Evolutionary conservation across 2,329 filamentous ascomycete species (phyloP), one percentile per base, ranked within the genome.

Genomic region (Penicillium nordicum): DNA sequence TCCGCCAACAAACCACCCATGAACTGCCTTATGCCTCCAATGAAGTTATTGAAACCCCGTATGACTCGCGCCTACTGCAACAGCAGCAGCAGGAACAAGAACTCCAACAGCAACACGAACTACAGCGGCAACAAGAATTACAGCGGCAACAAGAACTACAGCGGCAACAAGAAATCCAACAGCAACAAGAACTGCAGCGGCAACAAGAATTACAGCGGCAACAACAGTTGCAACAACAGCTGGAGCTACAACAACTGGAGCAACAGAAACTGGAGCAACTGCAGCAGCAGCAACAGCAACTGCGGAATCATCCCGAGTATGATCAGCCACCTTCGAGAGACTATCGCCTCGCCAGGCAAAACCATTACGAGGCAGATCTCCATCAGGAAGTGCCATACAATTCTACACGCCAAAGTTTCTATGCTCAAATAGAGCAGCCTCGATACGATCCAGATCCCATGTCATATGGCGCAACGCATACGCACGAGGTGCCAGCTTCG

Each of bases 281-380:
- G 6, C 30, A 21, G 10, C 57, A 63, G 7, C 58, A 66, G 23
- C 54, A 59, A 11, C 57, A 63, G 9, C 60, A 67, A 36, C 52
- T 54, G 25, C 63, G 61, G 25, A 65, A 64, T 27, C 65, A 64
- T 16, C 64, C 63, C 12, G 65, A 68, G 21, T 71, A 65, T 55
- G 65, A 66, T 36, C 57, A 64, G 38, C 57, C 59, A 16, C 63
- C 63, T 6, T 60, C 65, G 2, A 57, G 57, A 18, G 65, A 70
- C 44, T 64, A 69, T 43, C 63, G 64, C 7, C 44, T 63, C 5
- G 57, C 54, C 5, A 61, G 62, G 23, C 64, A 66, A 49, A 63
- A 68, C 7, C 55, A 60, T 7, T 60, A 56, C 25, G 59, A 61
- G 37, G 27, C 50, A 14, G 61, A 65, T 34, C 23, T 46, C 43